Conservation (phyloP, 805 yeast species). For the Metschnikowia dekortorum region DNA sequence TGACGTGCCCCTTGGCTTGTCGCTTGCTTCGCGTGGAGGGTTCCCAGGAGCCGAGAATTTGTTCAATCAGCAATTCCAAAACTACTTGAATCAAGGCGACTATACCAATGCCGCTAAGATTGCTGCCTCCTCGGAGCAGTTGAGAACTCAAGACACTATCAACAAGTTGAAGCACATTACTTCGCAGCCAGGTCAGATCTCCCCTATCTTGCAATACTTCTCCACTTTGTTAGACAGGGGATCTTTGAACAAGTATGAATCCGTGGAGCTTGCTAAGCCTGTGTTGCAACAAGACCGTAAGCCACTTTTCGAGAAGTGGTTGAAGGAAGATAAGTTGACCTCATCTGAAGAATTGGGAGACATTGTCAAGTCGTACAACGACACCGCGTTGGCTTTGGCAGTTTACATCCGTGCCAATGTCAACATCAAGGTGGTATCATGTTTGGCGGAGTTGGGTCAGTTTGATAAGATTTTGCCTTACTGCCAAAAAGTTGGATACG, state of each 20-base stretch:
- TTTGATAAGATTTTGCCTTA: constrained; percentile 94
- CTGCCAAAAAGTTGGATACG: constrained; percentile 81
- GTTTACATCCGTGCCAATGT: constrained; percentile 80
- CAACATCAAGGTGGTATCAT: constrained; percentile 85
- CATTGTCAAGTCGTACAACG: constrained; percentile 77
- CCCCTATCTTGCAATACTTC: constrained; percentile 91
- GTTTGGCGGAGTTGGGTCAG: constrained; percentile 93
- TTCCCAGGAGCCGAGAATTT: constrained; percentile 95
- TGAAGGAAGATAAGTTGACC: constrained; percentile 90
- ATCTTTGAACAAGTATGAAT: constrained; percentile 85
- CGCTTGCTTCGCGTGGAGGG: constrained; percentile 92
- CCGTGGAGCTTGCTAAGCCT: constrained; percentile 91
- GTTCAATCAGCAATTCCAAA: constrained; percentile 87
- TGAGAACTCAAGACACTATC: constrained; percentile 92
- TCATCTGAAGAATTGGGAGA: constrained; percentile 98
- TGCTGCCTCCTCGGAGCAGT: constrained; percentile 90
- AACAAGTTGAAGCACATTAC: constrained; percentile 86
- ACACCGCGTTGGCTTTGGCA: constrained; percentile 80
- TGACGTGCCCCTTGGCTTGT: constrained; percentile 80
- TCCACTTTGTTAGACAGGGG: constrained; percentile 90
- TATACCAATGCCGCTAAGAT: constrained; percentile 91
- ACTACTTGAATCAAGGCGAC: constrained; percentile 76
- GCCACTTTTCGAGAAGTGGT: constrained; percentile 92
- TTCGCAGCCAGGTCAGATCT: constrained; percentile 89
- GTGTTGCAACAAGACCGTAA: constrained; percentile 93